Percentiles rank a stretch among this genome's conserved stretches.
Evolutionary conservation across 768 basidiomycete genomes (phyloP).

Genomic region (Lactifluus rugatus): DNA sequence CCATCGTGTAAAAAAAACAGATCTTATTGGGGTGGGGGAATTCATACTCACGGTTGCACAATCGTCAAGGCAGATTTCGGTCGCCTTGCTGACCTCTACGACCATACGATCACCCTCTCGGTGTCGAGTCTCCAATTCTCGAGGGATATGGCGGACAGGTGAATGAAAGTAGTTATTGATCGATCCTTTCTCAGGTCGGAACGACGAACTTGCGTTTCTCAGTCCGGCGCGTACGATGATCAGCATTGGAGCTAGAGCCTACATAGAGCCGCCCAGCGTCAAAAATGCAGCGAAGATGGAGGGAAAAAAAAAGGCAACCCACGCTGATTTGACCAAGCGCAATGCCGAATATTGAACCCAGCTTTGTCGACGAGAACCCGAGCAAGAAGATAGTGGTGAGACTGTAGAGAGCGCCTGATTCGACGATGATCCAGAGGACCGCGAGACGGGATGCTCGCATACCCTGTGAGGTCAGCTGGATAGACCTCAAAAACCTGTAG

Average conservation of each 20-base stretch:
- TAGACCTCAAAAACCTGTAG: conserved; percentile 2
- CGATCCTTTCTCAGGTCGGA: not conserved
- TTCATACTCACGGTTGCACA: not conserved
- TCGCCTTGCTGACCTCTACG: not conserved
- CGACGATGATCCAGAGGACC: conserved; percentile 12
- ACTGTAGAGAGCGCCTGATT: conserved; percentile 14
- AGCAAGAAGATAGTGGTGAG: not conserved
- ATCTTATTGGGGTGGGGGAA: no score
- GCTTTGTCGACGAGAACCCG: conserved; percentile 3
- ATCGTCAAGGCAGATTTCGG: not conserved
- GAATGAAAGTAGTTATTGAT: not conserved
- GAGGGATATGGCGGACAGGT: no score
- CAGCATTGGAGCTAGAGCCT: conserved; percentile 10
- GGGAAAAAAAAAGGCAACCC: not conserved
- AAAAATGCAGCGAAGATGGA: not conserved
- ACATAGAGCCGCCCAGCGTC: no score
- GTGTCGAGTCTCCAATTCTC: not conserved
- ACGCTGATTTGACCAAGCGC: conserved; percentile 14
- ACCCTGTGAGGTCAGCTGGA: not conserved
- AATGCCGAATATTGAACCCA: not conserved
- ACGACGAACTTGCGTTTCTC: not conserved
- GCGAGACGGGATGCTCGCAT: not conserved
- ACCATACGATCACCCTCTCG: not conserved
- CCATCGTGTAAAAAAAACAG: no score
- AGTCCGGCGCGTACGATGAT: conserved; percentile 6